phyloP scores from a whole-genome alignment of 2,329 filamentous ascomycete species.

The Aureobasidium namibiae region DNA sequence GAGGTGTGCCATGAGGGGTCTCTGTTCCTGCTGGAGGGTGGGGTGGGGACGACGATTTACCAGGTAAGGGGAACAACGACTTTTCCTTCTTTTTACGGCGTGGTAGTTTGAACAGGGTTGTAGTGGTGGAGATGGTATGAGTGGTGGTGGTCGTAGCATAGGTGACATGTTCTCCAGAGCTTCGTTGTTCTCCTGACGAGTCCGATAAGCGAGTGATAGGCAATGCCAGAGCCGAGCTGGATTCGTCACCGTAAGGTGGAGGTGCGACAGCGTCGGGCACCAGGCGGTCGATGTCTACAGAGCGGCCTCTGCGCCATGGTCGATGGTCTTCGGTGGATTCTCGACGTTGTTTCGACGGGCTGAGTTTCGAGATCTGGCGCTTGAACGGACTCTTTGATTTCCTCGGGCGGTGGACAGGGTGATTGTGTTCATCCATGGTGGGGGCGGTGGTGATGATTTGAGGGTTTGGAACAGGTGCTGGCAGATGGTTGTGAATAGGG shows the following conservation, averaged over 20 bases:
- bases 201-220: constrained; percentile 65
- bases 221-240: constrained; percentile 53
- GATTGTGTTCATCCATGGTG: constrained; percentile 45
- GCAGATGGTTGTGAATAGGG: background rate
- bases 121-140: constrained; percentile 51
- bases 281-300: constrained; percentile 6
- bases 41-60: constrained; percentile 50
- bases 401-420: constrained; percentile 20
- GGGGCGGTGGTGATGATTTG: constrained; percentile 88
- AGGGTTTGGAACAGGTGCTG: constrained; percentile 33
- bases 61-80: constrained; percentile 80
- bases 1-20: constrained; percentile 21
- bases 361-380: constrained; percentile 28
- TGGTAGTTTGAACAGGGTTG: constrained; percentile 72
- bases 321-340: constrained; percentile 24
- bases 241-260: constrained; percentile 55
- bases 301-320: constrained; percentile 5
- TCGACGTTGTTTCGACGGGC: constrained; percentile 10
- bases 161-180: constrained; percentile 47
- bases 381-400: constrained; percentile 16
- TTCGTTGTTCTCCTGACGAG: constrained; percentile 83
- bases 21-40: constrained; percentile 11
- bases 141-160: constrained; percentile 55
- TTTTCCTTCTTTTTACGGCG: constrained; percentile 63
- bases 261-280: constrained; percentile 30